Base-by-base conservation (phyloP, 768 basidiomycete species). In the Erythrobasidium yunnanense region DNA sequence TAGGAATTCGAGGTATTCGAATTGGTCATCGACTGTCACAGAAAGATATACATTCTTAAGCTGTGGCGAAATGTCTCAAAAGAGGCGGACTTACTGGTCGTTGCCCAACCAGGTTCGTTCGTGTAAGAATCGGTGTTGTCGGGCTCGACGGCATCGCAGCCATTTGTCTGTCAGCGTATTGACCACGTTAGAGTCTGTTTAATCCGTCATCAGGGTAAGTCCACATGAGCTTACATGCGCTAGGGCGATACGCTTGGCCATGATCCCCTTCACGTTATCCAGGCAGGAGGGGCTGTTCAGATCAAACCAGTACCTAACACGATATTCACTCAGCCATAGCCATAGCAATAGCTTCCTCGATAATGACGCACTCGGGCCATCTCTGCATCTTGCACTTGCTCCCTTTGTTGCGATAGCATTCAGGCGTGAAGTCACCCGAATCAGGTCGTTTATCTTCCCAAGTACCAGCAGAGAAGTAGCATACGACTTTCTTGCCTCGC, bases 361-460 rank as follows among this genome's bases (percentile, higher is more conserved):
- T n/a, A n/a, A n/a, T n/a, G n/a, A n/a, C 56, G 34, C 49, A 63
- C 60, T 63, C 60, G 5, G 49, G 47, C 60, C 60, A 63, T 17
- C 60, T 49, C n/a, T 63, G 27, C 60, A 63, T 51, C 33, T 63
- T 63, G 47, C 60, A 63, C 7, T 22, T 51, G n/a, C 20, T 8
- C 60, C 22, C 18, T 13, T 63, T 23, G 33, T 63, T 63, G 33
- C 60, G 52, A 38, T 63, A 63, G 38, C 60, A 63, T 7, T 4
- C 47, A n/a, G n/a, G n/a, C 29, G n/a, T 51, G 46, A 63, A 51
- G 8, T n/a, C 38, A 2, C 7, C 11, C 18, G 45, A 29, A 33
- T 63, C 60, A 51, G 4, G n/a, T 33, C 60, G 27, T 29, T 38
- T 29, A 32, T 49, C 11, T 32, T 63, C 60, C 20, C 25, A 63